Evolutionary conservation across 768 basidiomycete species (phyloP), one percentile per base, ranked within the genome.

Genomic region (Boletus reticulatus): DNA sequence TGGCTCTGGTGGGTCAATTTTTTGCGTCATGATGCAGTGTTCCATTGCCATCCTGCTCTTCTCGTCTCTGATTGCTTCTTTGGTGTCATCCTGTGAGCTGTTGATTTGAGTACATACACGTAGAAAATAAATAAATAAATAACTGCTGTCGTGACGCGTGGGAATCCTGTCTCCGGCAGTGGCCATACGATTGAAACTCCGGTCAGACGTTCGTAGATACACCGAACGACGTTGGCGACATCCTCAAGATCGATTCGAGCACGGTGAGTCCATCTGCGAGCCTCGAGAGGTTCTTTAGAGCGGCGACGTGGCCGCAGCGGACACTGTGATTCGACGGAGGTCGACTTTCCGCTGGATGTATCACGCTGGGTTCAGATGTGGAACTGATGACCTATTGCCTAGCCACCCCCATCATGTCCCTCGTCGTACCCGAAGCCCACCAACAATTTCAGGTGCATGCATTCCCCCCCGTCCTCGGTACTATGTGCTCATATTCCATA

Each of bases 361-460:
- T 43, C 36, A 5, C 36, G 16, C 34, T 32, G 38, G 46, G 27
- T 13, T 50, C 50, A 52, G 59, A 24, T 62, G 47, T 52, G 55
- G 29, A 37, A 32, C 69, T 69, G 55, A 68, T 50, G 14, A 20
- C 29, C 43, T 20, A 20, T 32, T 45, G 14, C 43, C 19, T 48
- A 64, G 65, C 22, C 44, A 53, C 34, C 8, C 46, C 36, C 44
- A 77, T 56, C 72, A 98, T 98, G 95, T 97, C 95, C 77, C 92
- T 98, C 79, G 94, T 95, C 71, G 86, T 94, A 57, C 96, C 94
- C 55, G 96, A 98, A 78, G 73, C 91, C 60, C 93, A 98, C 72
- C 87, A 91, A 70, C 94, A 95, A 79, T 96, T 96, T 79, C 94
- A 94, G 82, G 93, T 92, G 61, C 59, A 78, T 69, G 22, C 41